These are phyloP conservation scores for Phalaenopsis aphrodite DNA, from an alignment of 106 monocot genomes.

Conservation along the genomic window DNA sequence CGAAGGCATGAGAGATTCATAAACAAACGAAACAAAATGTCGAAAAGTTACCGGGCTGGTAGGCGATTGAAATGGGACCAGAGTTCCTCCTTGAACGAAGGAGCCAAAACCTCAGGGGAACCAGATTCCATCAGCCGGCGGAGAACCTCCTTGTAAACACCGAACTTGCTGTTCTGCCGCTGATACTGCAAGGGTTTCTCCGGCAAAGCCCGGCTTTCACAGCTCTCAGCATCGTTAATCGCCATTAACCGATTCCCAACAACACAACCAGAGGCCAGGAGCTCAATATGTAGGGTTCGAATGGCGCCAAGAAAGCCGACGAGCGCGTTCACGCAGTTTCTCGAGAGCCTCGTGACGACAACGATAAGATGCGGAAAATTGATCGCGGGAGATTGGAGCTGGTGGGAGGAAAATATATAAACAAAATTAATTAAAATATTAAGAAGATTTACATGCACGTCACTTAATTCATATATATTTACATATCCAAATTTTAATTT, in stretches of 20 bases:
- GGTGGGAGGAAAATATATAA: not conserved
- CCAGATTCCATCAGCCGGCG: slow-evolving; percentile 43
- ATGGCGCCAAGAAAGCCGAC: not conserved
- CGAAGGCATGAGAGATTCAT: not conserved
- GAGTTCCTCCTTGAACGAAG: slow-evolving; percentile 59
- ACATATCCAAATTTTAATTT: too few relatives aligned
- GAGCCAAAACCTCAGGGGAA: slow-evolving; percentile 13
- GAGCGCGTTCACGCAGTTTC: not conserved
- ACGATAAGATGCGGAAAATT: not conserved
- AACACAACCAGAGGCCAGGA: not conserved
- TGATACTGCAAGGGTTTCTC: slow-evolving; percentile 8
- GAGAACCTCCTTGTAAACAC: slow-evolving; percentile 63
- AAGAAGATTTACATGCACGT: too few relatives aligned
- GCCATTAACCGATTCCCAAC: not conserved
- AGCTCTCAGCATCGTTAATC: not conserved
- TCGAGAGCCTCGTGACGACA: not conserved
- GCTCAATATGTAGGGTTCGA: not conserved
- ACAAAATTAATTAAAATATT: not conserved
- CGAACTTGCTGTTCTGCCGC: slow-evolving; percentile 54
- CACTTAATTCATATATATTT: too few relatives aligned
- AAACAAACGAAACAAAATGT: not conserved
- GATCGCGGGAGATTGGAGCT: not conserved
- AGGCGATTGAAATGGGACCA: slow-evolving; percentile 71
- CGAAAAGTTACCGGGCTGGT: slow-evolving; percentile 43
- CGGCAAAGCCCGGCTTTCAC: not conserved